These are phyloP conservation scores for Aspergillus sergii DNA, from an alignment of 2,329 filamentous ascomycete genomes.

Conservation along the genomic window DNA sequence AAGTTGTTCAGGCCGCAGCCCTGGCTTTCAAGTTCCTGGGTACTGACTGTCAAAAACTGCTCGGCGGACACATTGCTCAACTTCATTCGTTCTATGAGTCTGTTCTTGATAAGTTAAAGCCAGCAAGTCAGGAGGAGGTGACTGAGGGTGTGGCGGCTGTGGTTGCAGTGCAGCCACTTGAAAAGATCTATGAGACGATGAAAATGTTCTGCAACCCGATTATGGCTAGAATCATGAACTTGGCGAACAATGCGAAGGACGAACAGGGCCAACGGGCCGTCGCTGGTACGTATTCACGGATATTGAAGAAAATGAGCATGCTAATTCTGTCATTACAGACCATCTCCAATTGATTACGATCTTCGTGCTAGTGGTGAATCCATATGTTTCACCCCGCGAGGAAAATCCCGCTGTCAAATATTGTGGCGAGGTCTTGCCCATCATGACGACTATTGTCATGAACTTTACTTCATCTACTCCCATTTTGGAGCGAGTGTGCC, in stretches of 20 bases:
- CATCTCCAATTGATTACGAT: slow-evolving; percentile 89
- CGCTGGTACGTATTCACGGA: slow-evolving; percentile 60
- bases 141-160: slow-evolving; percentile 94
- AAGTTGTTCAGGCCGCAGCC: slow-evolving; percentile 88
- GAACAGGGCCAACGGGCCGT: slow-evolving; percentile 83
- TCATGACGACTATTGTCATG: slow-evolving; percentile 82
- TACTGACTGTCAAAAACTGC: slow-evolving; percentile 84
- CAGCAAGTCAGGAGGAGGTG: slow-evolving; percentile 88
- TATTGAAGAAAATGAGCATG: neutral
- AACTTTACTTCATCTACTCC: slow-evolving; percentile 84
- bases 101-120: slow-evolving; percentile 82
- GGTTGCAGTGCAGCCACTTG: slow-evolving; percentile 78
- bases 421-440: slow-evolving; percentile 89
- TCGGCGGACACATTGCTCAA: slow-evolving; percentile 80
- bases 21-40: slow-evolving; percentile 97
- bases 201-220: slow-evolving; percentile 94
- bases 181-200: slow-evolving; percentile 79
- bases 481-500: slow-evolving; percentile 89
- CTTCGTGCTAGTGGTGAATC: slow-evolving; percentile 78
- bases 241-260: slow-evolving; percentile 82
- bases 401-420: slow-evolving; percentile 94
- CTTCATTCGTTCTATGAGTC: slow-evolving; percentile 91
- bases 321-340: slow-evolving; percentile 54
- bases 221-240: slow-evolving; percentile 78
- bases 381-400: slow-evolving; percentile 70